Base-by-base conservation (phyloP, 352 stramenopile species). In the Pythium aphanidermatum region DNA sequence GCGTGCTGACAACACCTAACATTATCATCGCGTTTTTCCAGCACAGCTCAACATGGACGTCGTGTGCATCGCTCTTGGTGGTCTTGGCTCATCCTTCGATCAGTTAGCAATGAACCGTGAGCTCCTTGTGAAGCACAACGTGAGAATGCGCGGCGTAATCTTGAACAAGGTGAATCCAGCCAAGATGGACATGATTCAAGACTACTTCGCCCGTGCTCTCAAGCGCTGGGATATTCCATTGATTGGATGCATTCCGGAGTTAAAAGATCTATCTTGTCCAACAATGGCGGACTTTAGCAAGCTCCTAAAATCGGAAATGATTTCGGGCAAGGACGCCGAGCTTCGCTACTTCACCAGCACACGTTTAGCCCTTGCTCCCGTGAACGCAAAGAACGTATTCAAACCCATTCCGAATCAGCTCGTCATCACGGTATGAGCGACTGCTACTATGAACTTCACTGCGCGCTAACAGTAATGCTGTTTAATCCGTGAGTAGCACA, bases 171-270 rank as follows among this genome's bases (percentile, higher is more conserved):
- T 95, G 36, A 87, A 92, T 49, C 83, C 79, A 34, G 58, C 59
- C 19, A 95, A 96, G 68, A 83, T 93, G 62, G 80, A 92, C 55
- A 96, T 95, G 86, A 79, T 96, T 28, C 19, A 91, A 68, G 80
- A 95, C 42, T 96, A 96, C 58, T 95, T 95, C 40, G 69, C 76
- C 23, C 81, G 87, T 43, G 86, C 86, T 35, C 51, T 96, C n/a
- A 86, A 92, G 61, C 74, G 80, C 39, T 95, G 84, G 87, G 82
- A 92, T 45, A 58, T 95, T 23, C 86, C 86, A 16, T 68, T 96
- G 7, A 57, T 96, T 12, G 87, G 87, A 19, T 90, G 84, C 41
- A 92, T 96, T 26, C 87, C 87, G 0, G 76, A 93, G 39, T 60
- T 89, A 21, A 84, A 86, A 30, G 81, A 93, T 28, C 52, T 93